These are phyloP conservation scores for Hypholoma fasciculare DNA, from an alignment of 768 basidiomycete species.

Conservation along the genomic window DNA sequence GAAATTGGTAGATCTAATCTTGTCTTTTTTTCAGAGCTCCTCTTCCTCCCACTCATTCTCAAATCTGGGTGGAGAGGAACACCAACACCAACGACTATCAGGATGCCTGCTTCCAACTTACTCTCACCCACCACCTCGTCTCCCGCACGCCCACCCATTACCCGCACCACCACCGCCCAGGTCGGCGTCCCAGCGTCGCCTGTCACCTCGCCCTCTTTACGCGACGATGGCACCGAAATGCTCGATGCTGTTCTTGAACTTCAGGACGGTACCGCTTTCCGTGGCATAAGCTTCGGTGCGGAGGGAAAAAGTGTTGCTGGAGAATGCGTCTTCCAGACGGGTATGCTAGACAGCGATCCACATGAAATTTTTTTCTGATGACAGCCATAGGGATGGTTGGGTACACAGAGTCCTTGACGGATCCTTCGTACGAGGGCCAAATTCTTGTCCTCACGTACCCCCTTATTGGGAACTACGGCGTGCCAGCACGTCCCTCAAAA, in stretches of 20 bases:
- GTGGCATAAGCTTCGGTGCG: conserved; percentile 93
- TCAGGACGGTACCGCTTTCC: conserved; percentile 82
- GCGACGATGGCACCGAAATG: conserved; percentile 27
- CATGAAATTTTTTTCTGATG: conserved; percentile 13
- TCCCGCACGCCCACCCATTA: conserved; percentile 43
- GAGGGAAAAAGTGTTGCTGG: conserved; percentile 89
- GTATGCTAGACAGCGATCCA: conserved; percentile 46
- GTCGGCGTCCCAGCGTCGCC: conserved; percentile 34
- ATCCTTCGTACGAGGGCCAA: conserved; percentile 98
- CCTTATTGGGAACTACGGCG: conserved; percentile 96
- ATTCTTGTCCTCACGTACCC: conserved; percentile 98
- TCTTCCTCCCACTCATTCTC: conserved; percentile 52
- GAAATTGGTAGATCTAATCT: conserved; percentile 37
- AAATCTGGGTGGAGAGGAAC: conserved; percentile 52
- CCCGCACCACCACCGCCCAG: conserved; percentile 43
- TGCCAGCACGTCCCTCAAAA: conserved; percentile 65
- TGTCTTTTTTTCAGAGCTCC: conserved; percentile 39
- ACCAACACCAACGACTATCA: conserved; percentile 17
- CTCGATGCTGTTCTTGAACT: conserved; percentile 82
- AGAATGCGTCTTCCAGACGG: conserved; percentile 99
- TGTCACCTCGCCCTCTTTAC: conserved; percentile 31
- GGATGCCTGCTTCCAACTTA: conserved; percentile 16
- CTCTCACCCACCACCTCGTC: conserved; percentile 30
- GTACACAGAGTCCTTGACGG: conserved; percentile 96
- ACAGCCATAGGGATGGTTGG: conserved; percentile 91